Evolutionary conservation across 805 yeast genomes (phyloP), one percentile per base, ranked within the genome.

Genomic region (Candida peoriensis): DNA sequence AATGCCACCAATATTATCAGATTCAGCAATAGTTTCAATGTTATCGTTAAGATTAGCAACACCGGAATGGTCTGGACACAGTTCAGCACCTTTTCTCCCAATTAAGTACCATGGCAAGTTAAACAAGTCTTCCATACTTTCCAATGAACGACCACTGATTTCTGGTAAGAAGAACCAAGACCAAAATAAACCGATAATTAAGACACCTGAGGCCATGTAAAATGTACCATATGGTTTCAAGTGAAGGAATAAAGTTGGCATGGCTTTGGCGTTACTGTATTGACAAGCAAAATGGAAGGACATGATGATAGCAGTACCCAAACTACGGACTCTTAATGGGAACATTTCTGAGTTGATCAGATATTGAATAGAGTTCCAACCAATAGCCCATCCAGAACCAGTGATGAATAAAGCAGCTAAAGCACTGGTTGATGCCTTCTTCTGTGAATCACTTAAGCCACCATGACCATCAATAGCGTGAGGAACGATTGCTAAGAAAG

Each of bases 341-440:
- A 74, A 64, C 34, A 75, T 63, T 48, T 75, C 81, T 4, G 79
- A 64, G 39, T 72, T 73, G 44, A 74, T 55, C 43, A 74, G 59
- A 47, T 74, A 74, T 50, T 74, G 79, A 32, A 73, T 59, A 0
- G 74, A 60, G 54, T 75, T 75, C 68, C 72, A 75, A 24, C 80
- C 80, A 54, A 74, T 51, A 21, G 76, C 68, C 81, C 80, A 75
- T 24, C 78, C 78, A 16, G 64, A 60, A 44, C 80, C 80, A 21
- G 66, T 60, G 24, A 74, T 44, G 44, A 59, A 74, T 19, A 75
- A 46, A 31, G 73, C 64, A 2, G 76, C 76, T 44, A 74, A 51
- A 8, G 78, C 79, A 33, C 61, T 74, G 32, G 58, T 52, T 22
- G 72, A 60, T 3, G 76, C 76, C 5, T 47, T 43, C 16, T 41